Conservation (phyloP, 2,329 filamentous ascomycete species). For the Colletotrichum shisoi region DNA sequence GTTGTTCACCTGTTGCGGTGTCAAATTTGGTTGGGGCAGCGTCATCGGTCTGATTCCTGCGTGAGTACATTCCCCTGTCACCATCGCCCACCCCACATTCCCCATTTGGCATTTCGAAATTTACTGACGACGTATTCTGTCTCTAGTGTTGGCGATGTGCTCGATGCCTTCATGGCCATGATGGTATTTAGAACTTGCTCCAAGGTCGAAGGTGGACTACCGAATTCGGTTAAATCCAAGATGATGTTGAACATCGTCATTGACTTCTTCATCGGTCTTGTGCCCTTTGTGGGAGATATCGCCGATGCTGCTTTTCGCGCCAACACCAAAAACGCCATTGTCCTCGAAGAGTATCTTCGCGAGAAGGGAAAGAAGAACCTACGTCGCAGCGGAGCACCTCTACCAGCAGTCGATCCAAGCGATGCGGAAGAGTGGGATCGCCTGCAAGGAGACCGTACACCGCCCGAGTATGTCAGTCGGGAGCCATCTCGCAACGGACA, state of each 20-base stretch:
- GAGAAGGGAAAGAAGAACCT: constrained; percentile 70
- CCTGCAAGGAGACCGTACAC: constrained; percentile 30
- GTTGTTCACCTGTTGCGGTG: constrained; percentile 80
- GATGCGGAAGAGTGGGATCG: constrained; percentile 62
- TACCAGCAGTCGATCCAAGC: constrained; percentile 61
- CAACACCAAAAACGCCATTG: constrained; percentile 77
- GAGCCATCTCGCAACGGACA: constrained; percentile 35
- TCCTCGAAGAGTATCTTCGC: constrained; percentile 73
- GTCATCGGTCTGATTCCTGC: constrained; percentile 84
- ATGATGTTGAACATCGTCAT: constrained; percentile 84
- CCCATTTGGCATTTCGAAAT: not conserved
- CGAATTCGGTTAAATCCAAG: constrained; percentile 63
- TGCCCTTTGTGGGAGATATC: constrained; percentile 80
- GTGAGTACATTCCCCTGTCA: constrained; percentile 58
- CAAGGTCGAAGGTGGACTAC: constrained; percentile 79
- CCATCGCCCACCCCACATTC: constrained; percentile 1
- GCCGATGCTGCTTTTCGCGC: constrained; percentile 76
- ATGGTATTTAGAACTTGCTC: constrained; percentile 77
- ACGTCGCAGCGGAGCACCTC: constrained; percentile 54
- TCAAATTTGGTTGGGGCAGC: constrained; percentile 88
- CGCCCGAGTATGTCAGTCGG: constrained; percentile 32
- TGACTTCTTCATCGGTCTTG: constrained; percentile 76
- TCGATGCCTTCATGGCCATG: constrained; percentile 77
- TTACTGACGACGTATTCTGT: not conserved
- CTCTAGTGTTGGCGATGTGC: constrained; percentile 73